Evolutionary conservation across 345 rosid genomes (phyloP), one percentile per base, ranked within the genome.

Genomic region (Carallia pectinifolia): DNA sequence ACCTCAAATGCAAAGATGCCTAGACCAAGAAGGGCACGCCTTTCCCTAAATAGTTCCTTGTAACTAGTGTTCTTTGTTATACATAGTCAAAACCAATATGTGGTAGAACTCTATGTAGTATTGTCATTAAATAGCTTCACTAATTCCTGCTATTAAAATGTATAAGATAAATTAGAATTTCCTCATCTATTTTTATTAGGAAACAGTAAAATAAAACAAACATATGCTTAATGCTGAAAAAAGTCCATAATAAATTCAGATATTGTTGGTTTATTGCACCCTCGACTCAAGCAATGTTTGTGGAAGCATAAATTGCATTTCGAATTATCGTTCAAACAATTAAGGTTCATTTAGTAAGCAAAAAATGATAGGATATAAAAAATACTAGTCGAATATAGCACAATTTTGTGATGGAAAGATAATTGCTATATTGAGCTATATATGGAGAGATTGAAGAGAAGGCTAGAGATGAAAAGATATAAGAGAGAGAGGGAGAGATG

Each of bases 41-140:
- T 81, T 15, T 76, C 61, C 63, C 63, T 68, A 19, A 81, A 68
- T 29, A 78, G 27, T 53, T 37, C 64, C 12, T 73, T 76, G 53
- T 69, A 6, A 37, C 62, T 34, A 5, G 63, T 50, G 61, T 64
- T 77, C 69, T 64, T 47, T 71, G 47, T 65, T 62, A 18, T 69
- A 66, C 83, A 79, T 70, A 5, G 86, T 81, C 90, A 84, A 88
- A 36, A 87, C 89, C 93, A 88, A 86, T 85, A 7, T 89, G 87
- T 18, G 87, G 90, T 17, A 88, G 88, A 71, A 88, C 77, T 67
- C 89, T 90, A 70, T 83, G 83, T 58, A 86, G 79, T 82, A 85
- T 64, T 1, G 86, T 85, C 93, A 88, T 86, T 38, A 90, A 81
- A 69, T 88, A 86, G 15, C 93, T 89, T 37, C 90, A 90, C 93